Percentiles rank a stretch among this genome's conserved stretches.
phyloP scores from a whole-genome alignment of 495 filamentous ascomycete genomes.

The Chaetomium fimeti region DNA sequence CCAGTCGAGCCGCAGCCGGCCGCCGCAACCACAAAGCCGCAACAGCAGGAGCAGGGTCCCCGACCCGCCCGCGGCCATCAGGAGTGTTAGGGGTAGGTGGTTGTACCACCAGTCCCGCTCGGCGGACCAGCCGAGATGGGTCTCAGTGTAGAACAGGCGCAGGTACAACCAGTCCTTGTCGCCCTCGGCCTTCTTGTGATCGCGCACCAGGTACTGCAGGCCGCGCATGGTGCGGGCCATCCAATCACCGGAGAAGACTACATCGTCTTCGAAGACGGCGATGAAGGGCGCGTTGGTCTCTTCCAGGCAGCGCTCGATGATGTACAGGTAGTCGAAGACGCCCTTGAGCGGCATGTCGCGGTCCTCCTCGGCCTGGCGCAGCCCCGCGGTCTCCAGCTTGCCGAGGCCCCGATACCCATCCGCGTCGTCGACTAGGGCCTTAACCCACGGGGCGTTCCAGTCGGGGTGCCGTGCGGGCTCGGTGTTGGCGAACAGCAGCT shows the following conservation, averaged over 20 bases:
- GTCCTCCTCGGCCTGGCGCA: constrained; percentile 27
- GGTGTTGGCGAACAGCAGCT: constrained; percentile 40
- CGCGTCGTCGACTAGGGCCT: constrained; percentile 32
- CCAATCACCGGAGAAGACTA: constrained; percentile 51
- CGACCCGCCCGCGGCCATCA: constrained; percentile 1
- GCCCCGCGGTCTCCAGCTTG: constrained; percentile 25
- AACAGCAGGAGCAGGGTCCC: constrained; percentile 6
- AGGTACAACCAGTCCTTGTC: constrained; percentile 47
- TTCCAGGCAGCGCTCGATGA: constrained; percentile 40
- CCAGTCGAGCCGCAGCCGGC: constrained; percentile 33
- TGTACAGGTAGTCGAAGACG: constrained; percentile 47
- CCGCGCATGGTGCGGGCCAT: constrained; percentile 43
- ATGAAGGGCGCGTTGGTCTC: constrained; percentile 45
- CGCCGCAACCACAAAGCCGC: background rate
- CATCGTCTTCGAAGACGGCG: constrained; percentile 51
- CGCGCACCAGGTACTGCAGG: constrained; percentile 35
- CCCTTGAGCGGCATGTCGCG: constrained; percentile 36
- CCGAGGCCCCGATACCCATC: constrained; percentile 25
- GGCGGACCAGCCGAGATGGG: constrained; percentile 12
- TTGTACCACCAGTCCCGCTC: constrained; percentile 20
- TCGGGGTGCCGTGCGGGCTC: constrained; percentile 22
- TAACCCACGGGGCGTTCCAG: constrained; percentile 24
- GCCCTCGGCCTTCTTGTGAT: constrained; percentile 24
- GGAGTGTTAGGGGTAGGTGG: constrained; percentile 14
- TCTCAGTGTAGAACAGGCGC: constrained; percentile 51